Base-by-base conservation (phyloP, 2,329 filamentous ascomycete genomes). In the Colletotrichum horii region DNA sequence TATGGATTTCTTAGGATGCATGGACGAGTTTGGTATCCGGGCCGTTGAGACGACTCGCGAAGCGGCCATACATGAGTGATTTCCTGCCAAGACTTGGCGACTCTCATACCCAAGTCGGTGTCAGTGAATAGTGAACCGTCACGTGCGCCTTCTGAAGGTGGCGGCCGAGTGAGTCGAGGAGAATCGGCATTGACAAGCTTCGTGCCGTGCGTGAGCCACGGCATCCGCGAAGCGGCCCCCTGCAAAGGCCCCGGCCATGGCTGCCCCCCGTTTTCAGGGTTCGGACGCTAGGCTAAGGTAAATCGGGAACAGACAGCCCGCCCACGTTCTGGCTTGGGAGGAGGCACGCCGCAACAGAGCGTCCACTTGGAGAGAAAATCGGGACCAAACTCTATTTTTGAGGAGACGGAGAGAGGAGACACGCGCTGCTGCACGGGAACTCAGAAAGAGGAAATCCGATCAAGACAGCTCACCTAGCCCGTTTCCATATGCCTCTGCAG, bases 381-480 rank as follows among this genome's bases (percentile, higher is more conserved):
- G 66, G 66, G 55, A 61, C 36, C 36, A 70, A 70, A 70, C 68
- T 70, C 68, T 65, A 65, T 70, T 70, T 70, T 55, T 36, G 68
- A 70, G 28, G 58, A 64, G 60, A 30, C 24, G n/a, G n/a, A 43
- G 30, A 69, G 52, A 43, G 66, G 32, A 65, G 38, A 24, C 55
- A 36, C n/a, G 28, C 36, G 48, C 43, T 24, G 38, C 28, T 19
- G 28, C 38, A 22, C 32, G 34, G 32, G 19, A 69, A 32, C 8
- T 70, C 38, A 73, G 67, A n/a, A 61, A 64, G 38, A 73, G 64
- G 70, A 16, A 73, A 69, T 32, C 26, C 43, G 32, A 43, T 56
- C 56, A 22, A 36, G 64, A 66, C 65, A 55, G 14, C 65, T 64
- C 32, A 43, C 22, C 28, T 38, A n/a, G 30, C 22, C 32, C 32